These are phyloP conservation scores for Globisporangium nodosum DNA, from an alignment of 352 stramenopile species.

Conservation along the genomic window DNA sequence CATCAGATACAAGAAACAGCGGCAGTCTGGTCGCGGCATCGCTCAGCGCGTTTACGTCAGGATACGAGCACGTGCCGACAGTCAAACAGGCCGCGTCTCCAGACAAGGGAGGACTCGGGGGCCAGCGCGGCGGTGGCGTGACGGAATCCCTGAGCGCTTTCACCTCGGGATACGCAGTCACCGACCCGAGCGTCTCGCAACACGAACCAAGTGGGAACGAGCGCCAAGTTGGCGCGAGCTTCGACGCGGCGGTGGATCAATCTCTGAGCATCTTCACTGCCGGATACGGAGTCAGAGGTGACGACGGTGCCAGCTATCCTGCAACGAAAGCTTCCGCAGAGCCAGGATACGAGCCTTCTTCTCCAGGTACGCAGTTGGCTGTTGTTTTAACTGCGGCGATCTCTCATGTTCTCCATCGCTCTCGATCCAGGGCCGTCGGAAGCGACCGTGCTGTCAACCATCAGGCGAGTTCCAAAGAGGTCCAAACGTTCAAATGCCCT, in stretches of 20 bases:
- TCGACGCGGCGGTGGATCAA: not conserved
- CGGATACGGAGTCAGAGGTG: constrained; percentile 7
- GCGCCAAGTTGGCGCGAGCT: not conserved
- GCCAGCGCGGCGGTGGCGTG: not conserved
- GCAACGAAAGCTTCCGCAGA: not conserved
- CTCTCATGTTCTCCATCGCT: not conserved
- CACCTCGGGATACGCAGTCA: constrained; percentile 13
- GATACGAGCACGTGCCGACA: constrained; percentile 5
- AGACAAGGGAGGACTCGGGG: not conserved
- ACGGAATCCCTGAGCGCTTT: constrained; percentile 16
- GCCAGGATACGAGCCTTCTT: not conserved
- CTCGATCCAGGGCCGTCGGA: constrained; percentile 2
- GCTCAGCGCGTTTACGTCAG: constrained; percentile 23
- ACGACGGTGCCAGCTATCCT: not conserved
- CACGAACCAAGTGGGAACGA: not conserved
- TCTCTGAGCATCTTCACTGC: constrained; percentile 14
- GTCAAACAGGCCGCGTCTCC: constrained; percentile 3
- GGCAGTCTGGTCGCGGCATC: constrained; percentile 4
- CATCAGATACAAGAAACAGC: not conserved
- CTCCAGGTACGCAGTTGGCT: not conserved
- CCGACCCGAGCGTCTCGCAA: not conserved
- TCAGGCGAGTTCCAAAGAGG: constrained; percentile 4
- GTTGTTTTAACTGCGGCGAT: not conserved
- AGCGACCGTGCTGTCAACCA: constrained; percentile 9
- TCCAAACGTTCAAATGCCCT: too few relatives aligned